A percentile compares a stretch with the other conserved stretches of the same genome.
These are phyloP conservation scores for Auricularia sp. DNA, from an alignment of 768 basidiomycete genomes.

Conservation along the genomic window DNA sequence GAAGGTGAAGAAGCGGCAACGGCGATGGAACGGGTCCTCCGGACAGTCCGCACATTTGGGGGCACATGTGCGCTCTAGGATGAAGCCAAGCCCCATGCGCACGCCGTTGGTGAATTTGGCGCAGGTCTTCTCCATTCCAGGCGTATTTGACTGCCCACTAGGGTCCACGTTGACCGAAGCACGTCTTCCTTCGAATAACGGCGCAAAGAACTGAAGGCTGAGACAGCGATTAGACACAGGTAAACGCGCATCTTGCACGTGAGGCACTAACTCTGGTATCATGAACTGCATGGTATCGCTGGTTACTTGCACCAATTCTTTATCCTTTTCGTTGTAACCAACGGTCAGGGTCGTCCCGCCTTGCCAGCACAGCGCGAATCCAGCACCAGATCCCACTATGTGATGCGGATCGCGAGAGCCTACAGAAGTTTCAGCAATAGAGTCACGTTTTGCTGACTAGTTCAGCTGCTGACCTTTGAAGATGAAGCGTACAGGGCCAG, in stretches of 20 bases:
- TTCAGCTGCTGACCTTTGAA: conserved; percentile 58
- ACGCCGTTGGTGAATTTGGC: conserved; percentile 79
- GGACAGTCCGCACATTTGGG: conserved; percentile 52
- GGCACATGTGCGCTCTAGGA: conserved; percentile 74
- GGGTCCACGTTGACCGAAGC: too few species aligned
- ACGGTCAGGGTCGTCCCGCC: conserved; percentile 64
- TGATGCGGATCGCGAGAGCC: conserved; percentile 77
- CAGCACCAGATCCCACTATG: conserved; percentile 61
- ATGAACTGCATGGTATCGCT: conserved; percentile 75
- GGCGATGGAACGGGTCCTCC: conserved; percentile 57
- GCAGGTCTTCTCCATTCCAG: conserved; percentile 46
- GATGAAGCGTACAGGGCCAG: conserved; percentile 62
- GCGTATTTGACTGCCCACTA: too few species aligned
- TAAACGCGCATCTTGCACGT: not conserved
- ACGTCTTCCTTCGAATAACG: not conserved
- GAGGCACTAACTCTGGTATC: conserved; percentile 63
- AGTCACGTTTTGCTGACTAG: too few species aligned
- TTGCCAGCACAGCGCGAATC: conserved; percentile 78
- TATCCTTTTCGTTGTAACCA: conserved; percentile 56
- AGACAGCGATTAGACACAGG: not conserved
- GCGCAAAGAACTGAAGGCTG: not conserved
- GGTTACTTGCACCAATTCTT: conserved; percentile 71
- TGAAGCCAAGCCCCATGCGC: conserved; percentile 75
- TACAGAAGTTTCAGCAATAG: conserved; percentile 17
- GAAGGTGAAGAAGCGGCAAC: conserved; percentile 74